Evolutionary conservation across 2,329 filamentous ascomycete genomes (phyloP).

Genomic region (Alternaria atra): DNA sequence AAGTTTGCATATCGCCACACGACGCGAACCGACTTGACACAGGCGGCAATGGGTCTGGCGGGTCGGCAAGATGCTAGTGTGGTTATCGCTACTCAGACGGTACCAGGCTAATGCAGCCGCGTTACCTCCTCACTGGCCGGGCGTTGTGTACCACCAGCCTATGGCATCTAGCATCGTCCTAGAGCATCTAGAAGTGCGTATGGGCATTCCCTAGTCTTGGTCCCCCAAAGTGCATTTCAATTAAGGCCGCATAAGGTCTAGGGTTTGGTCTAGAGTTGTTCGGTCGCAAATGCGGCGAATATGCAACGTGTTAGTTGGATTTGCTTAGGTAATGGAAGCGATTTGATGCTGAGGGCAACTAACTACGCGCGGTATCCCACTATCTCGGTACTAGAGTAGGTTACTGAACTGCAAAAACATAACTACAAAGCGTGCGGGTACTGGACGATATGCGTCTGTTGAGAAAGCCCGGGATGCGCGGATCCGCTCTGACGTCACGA

Average conservation of each 20-base stretch:
- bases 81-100: not conserved
- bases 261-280: not conserved
- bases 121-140: not conserved
- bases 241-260: not conserved
- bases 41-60: not conserved
- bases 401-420: not conserved
- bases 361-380: not conserved
- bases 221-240: not conserved
- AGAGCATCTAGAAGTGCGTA: not conserved
- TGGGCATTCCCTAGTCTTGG: not conserved
- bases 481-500: not conserved
- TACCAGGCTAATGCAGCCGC: not conserved
- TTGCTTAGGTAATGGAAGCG: not conserved
- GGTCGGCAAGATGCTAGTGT: conserved; percentile 7
- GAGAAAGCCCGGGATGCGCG: not conserved
- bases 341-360: too few relatives aligned
- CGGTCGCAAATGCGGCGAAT: not conserved
- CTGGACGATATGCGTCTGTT: not conserved
- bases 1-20: conserved; percentile 20
- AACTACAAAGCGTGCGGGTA: not conserved
- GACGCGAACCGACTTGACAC: conserved; percentile 11
- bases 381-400: not conserved
- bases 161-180: not conserved
- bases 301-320: not conserved
- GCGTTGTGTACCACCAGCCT: not conserved